A percentile compares a stretch with the other conserved stretches of the same genome.
These are phyloP conservation scores for Phyllosticta ampelicida DNA, from an alignment of 2,329 filamentous ascomycete species.

Conservation along the genomic window DNA sequence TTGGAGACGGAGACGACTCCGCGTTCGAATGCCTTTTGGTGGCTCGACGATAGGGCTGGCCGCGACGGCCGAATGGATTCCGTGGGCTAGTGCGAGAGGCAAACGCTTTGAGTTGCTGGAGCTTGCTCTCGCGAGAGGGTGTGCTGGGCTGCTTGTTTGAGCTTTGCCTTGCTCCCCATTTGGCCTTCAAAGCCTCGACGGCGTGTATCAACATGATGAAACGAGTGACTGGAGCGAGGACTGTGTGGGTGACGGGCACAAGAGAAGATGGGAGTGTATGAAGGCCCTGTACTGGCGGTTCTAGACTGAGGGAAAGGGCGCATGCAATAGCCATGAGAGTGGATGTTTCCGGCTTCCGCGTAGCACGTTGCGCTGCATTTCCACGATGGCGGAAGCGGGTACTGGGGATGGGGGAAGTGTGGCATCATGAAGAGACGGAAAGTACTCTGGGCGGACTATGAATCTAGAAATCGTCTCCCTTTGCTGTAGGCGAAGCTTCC, in stretches of 20 bases:
- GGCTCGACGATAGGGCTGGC: background rate
- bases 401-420: background rate
- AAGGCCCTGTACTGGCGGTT: background rate
- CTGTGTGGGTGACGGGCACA: background rate
- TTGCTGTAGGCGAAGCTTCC: background rate
- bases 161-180: slow-evolving; percentile 4
- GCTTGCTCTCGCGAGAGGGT: slow-evolving; percentile 1
- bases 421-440: background rate
- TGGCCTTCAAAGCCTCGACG: slow-evolving; percentile 2
- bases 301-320: background rate
- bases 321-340: background rate
- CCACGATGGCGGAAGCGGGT: background rate
- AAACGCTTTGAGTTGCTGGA: slow-evolving; percentile 7
- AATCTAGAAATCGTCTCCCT: background rate
- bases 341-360: background rate
- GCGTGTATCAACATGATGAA: background rate
- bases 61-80: slow-evolving; percentile 7
- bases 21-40: background rate
- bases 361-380: background rate
- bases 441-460: background rate
- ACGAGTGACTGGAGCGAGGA: background rate
- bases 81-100: slow-evolving; percentile 3
- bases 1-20: background rate
- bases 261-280: background rate
- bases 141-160: background rate